Evolutionary conservation across 2,329 filamentous ascomycete species (phyloP).

Genomic region (Helminthosporium solani): DNA sequence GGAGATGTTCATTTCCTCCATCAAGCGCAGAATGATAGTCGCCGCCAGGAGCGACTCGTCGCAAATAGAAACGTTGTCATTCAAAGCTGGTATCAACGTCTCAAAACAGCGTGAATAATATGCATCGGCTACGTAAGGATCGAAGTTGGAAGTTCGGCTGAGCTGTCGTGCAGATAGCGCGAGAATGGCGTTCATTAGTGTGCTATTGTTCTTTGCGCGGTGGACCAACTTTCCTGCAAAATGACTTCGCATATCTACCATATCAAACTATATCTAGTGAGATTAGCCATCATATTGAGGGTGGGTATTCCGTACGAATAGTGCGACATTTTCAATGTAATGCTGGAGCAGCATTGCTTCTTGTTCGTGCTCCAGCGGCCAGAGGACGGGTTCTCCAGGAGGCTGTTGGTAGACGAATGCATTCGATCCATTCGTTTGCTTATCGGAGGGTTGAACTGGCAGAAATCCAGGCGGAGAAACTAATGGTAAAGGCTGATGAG

Average conservation of each 20-base stretch:
- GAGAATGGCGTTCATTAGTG: conserved; percentile 46
- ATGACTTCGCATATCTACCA: conserved; percentile 36
- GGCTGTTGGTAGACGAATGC: conserved; percentile 35
- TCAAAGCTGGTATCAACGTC: conserved; percentile 44
- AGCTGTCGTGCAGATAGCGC: conserved; percentile 47
- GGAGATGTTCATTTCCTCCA: conserved; percentile 47
- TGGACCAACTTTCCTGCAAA: conserved; percentile 40
- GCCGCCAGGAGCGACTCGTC: conserved; percentile 46
- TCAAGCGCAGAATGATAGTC: conserved; percentile 43
- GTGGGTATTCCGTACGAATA: conserved; percentile 29
- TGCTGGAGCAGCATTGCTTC: conserved; percentile 41
- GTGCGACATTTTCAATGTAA: conserved; percentile 40
- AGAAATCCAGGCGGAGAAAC: conserved; percentile 19
- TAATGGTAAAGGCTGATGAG: conserved; percentile 11
- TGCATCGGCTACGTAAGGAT: conserved; percentile 45
- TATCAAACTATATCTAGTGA: conserved; percentile 32
- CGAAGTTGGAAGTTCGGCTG: conserved; percentile 42
- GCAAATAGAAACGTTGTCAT: conserved; percentile 42
- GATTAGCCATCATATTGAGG: background rate
- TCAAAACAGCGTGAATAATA: conserved; percentile 46
- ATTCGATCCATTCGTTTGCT: conserved; percentile 13
- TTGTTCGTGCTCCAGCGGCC: conserved; percentile 39
- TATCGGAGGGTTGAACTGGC: conserved; percentile 5
- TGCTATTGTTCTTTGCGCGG: conserved; percentile 40
- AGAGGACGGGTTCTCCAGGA: conserved; percentile 32